Evolutionary conservation across 1,139 yeast genomes (phyloP).

Genomic region (Lodderomyces pseudojiufengensis): DNA sequence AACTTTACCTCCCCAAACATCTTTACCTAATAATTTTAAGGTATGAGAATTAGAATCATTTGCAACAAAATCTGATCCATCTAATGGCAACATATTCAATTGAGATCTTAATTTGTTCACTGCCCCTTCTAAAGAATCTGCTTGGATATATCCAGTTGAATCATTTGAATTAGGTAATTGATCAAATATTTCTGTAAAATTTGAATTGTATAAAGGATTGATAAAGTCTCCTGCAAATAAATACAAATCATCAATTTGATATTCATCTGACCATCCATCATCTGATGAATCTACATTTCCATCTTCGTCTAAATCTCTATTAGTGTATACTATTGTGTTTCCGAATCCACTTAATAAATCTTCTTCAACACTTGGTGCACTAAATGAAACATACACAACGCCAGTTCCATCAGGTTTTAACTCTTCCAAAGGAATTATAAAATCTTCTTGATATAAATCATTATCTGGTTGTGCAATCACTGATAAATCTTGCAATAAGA

Average conservation of each 20-base stretch:
- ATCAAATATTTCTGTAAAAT: slow-evolving; percentile 73
- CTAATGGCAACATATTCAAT: slow-evolving; percentile 78
- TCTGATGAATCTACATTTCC: slow-evolving; percentile 65
- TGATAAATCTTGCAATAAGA: slow-evolving; percentile 75
- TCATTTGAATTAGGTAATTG: slow-evolving; percentile 45
- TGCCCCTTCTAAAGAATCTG: slow-evolving; percentile 34
- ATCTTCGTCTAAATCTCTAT: slow-evolving; percentile 78
- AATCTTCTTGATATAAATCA: slow-evolving; percentile 62
- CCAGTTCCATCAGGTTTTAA: slow-evolving; percentile 72
- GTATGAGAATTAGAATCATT: slow-evolving; percentile 62
- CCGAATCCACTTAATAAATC: slow-evolving; percentile 52
- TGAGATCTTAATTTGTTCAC: slow-evolving; percentile 49
- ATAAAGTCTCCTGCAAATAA: slow-evolving; percentile 81
- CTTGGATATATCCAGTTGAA: slow-evolving; percentile 34
- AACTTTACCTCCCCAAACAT: slow-evolving; percentile 68
- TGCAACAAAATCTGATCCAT: slow-evolving; percentile 68
- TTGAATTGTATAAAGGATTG: slow-evolving; percentile 72
- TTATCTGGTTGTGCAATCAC: slow-evolving; percentile 66
- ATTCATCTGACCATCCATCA: slow-evolving; percentile 92
- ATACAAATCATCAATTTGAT: slow-evolving; percentile 79
- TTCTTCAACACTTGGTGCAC: slow-evolving; percentile 46
- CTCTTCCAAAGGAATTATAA: slow-evolving; percentile 69
- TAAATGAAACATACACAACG: slow-evolving; percentile 73
- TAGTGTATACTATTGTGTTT: slow-evolving; percentile 68
- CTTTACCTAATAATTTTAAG: slow-evolving; percentile 80